Conservation (phyloP, 2,329 filamentous ascomycete species). For the Eutypa lata region DNA sequence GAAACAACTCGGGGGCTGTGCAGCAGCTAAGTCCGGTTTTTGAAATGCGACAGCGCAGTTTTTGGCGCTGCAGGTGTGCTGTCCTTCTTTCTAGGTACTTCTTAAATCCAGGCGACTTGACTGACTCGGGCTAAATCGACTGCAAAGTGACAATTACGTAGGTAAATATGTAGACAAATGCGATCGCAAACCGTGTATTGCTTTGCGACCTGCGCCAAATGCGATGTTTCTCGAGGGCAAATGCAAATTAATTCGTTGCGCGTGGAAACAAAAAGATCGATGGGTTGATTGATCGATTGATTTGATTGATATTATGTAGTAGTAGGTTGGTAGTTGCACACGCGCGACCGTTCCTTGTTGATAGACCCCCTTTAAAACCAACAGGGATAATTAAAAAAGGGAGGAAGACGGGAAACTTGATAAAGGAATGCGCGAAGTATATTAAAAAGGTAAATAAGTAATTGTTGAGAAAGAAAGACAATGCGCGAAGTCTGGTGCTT, state of each 20-base stretch:
- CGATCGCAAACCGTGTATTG: not conserved
- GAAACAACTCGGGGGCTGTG: too few species aligned
- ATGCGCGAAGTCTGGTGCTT: not conserved
- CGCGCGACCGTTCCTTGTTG: not conserved
- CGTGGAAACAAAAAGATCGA: not conserved
- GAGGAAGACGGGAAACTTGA: not conserved
- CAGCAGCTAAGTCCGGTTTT: too few species aligned
- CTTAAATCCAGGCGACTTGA: not conserved
- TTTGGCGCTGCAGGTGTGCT: too few species aligned
- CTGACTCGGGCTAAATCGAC: not conserved
- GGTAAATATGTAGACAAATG: not conserved
- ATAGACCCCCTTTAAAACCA: not conserved
- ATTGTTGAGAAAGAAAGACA: not conserved
- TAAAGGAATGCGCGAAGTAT: conserved; percentile 4
- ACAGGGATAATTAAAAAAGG: not conserved
- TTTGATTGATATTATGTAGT: not conserved
- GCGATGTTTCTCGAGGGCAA: not conserved
- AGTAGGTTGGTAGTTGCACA: not conserved
- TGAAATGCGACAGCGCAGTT: too few species aligned
- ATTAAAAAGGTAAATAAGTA: not conserved
- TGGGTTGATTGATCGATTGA: not conserved
- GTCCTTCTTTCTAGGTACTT: not conserved
- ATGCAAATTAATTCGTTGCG: not conserved
- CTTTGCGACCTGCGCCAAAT: conserved; percentile 1
- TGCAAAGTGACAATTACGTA: not conserved